A percentile compares a stretch with the other conserved stretches of the same genome.
phyloP scores from a whole-genome alignment of 306 rosid genomes.

The Fagus sylvatica region DNA sequence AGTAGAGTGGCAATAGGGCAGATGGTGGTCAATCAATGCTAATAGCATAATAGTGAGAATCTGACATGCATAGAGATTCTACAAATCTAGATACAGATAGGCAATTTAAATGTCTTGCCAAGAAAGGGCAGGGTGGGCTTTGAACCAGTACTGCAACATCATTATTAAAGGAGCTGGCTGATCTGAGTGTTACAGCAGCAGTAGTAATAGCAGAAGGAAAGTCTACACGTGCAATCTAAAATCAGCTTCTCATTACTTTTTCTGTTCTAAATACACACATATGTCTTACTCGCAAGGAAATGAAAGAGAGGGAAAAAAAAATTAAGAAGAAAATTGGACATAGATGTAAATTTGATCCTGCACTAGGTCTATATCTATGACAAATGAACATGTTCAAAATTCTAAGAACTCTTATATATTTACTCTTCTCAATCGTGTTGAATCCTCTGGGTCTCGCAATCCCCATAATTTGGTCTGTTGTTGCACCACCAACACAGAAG shows the following conservation, averaged over 20 bases:
- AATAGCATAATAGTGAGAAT: no score
- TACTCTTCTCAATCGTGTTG: slow-evolving; percentile 41
- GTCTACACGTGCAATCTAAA: neutral
- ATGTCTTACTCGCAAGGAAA: neutral
- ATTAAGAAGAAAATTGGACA: neutral
- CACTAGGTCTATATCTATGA: neutral
- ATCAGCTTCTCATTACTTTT: neutral
- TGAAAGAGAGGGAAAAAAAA: neutral
- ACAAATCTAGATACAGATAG: no score
- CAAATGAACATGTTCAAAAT: neutral
- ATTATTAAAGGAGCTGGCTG: neutral
- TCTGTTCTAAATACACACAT: neutral
- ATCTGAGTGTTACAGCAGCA: neutral
- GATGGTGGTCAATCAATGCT: no score
- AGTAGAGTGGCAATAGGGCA: no score
- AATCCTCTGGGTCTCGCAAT: slow-evolving; percentile 61
- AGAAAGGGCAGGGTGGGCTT: neutral
- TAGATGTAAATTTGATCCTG: neutral
- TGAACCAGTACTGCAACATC: neutral
- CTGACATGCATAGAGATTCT: no score
- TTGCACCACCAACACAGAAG: slow-evolving; percentile 66
- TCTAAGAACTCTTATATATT: slow-evolving; percentile 12
- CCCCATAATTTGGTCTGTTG: slow-evolving; percentile 68
- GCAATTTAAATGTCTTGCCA: neutral
- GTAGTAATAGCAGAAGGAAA: neutral